Evolutionary conservation across 1,139 yeast species (phyloP).

Genomic region (Magnusiomyces fungicola): DNA sequence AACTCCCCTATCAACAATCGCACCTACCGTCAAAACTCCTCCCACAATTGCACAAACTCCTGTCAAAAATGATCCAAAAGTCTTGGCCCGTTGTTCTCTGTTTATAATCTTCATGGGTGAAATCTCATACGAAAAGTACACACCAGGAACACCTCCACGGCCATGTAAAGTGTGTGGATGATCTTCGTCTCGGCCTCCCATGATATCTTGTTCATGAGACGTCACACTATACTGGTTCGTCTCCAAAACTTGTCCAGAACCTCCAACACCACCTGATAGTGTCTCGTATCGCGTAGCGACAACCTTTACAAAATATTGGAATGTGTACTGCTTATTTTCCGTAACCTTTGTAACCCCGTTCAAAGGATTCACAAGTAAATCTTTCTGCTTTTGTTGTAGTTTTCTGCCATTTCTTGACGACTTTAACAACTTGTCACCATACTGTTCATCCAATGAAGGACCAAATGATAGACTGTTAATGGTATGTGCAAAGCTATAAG

Average conservation of each 20-base stretch:
- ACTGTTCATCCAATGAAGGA: constrained; percentile 17
- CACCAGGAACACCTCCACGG: constrained; percentile 86
- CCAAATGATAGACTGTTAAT: constrained; percentile 86
- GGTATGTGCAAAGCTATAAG: constrained; percentile 57
- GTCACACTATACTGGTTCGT: constrained; percentile 93
- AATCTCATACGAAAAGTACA: constrained; percentile 81
- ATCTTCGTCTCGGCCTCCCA: constrained; percentile 84
- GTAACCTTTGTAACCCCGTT: constrained; percentile 45
- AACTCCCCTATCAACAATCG: constrained; percentile 76
- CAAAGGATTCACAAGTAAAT: constrained; percentile 53
- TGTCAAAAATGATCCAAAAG: constrained; percentile 80
- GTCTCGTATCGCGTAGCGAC: constrained; percentile 79
- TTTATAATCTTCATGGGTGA: constrained; percentile 90
- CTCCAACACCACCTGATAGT: constrained; percentile 24
- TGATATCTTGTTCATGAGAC: constrained; percentile 73
- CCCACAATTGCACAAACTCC: constrained; percentile 87
- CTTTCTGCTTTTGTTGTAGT: neutral
- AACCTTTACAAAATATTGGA: constrained; percentile 76
- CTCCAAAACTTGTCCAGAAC: constrained; percentile 43
- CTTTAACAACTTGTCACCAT: too few species aligned
- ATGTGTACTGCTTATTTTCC: constrained; percentile 54
- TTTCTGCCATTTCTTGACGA: too few species aligned
- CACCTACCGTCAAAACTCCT: constrained; percentile 88
- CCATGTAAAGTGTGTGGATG: constrained; percentile 83
- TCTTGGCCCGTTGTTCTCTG: constrained; percentile 65